Evolutionary conservation across 2,329 filamentous ascomycete species (phyloP), one percentile per base, ranked within the genome.

Genomic region (Fusarium nygamai): DNA sequence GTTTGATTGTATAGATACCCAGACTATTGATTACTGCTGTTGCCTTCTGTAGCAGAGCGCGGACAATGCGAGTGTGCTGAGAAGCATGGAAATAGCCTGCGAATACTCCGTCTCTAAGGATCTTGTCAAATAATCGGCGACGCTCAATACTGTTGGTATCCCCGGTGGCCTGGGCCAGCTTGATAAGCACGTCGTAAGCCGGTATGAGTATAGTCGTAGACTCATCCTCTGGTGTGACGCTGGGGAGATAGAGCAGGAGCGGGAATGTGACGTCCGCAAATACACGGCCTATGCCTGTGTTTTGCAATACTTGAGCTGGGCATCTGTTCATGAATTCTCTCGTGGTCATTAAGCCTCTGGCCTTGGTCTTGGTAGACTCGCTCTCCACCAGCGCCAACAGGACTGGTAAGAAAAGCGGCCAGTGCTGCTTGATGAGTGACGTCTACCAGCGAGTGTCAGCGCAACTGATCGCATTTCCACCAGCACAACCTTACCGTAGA

Each of bases 211-310:
- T 83, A 4, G 79, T 78, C 5, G 93, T 79, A 8, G 93, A 93
- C 64, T 96, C 93, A 0, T 86, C 80, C 77, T 94, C 92, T 1
- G 93, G 91, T 0, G 94, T 98, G 47, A 97, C 84, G 19, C 88
- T 90, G 1, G 96, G 95, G 11, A 98, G 86, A 76, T 91, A 93
- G 13, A 92, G 87, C n/a, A 98, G 87, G 41, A 91, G 90, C 2
- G 94, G 93, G 73, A 92, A 88, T 5, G 94, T 82, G 7, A 91
- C 89, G 27, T 94, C 89, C 77, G 92, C 88, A 69, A 96, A 92
- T 33, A 96, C 88, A 20, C 87, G 83, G 29, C 87, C 88, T 13
- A 96, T 88, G 2, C 93, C 93, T 0, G 91, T 93, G 51, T 86
- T 85, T 19, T 81, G 81, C 50, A 95, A 85, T 5, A 92, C 85